Evolutionary conservation across 2,329 filamentous ascomycete species (phyloP).

Genomic region (Colletotrichum sp.): DNA sequence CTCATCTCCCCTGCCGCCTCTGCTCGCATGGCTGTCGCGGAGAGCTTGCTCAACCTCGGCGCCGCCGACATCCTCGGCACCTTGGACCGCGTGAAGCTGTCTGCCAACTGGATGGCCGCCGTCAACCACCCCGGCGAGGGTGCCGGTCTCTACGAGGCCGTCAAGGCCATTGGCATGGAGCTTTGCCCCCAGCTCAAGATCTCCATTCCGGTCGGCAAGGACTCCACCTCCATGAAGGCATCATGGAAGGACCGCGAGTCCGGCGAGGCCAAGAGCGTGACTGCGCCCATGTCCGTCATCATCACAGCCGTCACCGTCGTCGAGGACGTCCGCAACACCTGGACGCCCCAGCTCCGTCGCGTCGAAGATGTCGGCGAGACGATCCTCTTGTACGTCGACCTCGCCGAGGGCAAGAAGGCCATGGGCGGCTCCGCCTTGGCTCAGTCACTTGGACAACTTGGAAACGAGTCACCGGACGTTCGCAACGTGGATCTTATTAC

Average conservation of each 20-base stretch:
- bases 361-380: slow-evolving; percentile 89
- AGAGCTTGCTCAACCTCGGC: slow-evolving; percentile 91
- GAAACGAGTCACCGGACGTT: slow-evolving; percentile 84
- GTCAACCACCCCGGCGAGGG: slow-evolving; percentile 91
- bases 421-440: slow-evolving; percentile 91
- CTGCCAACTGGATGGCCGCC: slow-evolving; percentile 99
- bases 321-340: slow-evolving; percentile 81
- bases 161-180: slow-evolving; percentile 90
- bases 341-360: slow-evolving; percentile 88
- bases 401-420: slow-evolving; percentile 79
- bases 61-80: slow-evolving; percentile 75
- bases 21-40: slow-evolving; percentile 93
- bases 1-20: slow-evolving; percentile 90
- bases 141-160: slow-evolving; percentile 90
- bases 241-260: slow-evolving; percentile 80
- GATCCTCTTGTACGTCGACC: slow-evolving; percentile 87
- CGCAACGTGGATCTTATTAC: slow-evolving; percentile 80
- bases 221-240: slow-evolving; percentile 99
- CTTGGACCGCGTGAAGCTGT: slow-evolving; percentile 81
- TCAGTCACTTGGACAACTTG: slow-evolving; percentile 86
- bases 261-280: slow-evolving; percentile 80
- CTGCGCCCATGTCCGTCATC: slow-evolving; percentile 87
- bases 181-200: slow-evolving; percentile 90
- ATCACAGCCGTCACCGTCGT: slow-evolving; percentile 91
- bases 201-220: slow-evolving; percentile 95